A percentile compares a stretch with the other conserved stretches of the same genome.
Evolutionary conservation across 1,284 basidiomycete genomes (phyloP).

Genomic region (Trametes polyzona): DNA sequence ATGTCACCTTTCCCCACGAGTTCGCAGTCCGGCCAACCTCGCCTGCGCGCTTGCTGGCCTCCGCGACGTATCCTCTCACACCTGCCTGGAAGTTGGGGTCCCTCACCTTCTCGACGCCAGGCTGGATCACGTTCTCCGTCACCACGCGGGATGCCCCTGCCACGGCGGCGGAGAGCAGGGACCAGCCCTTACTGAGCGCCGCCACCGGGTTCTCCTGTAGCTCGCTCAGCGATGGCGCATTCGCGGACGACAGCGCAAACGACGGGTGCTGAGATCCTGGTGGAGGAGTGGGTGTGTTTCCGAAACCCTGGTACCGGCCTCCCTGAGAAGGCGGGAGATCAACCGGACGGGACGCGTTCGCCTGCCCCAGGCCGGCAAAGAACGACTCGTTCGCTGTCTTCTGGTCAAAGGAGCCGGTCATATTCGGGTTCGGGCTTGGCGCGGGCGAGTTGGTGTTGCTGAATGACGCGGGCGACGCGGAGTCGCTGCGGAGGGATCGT

Average conservation of each 20-base stretch:
- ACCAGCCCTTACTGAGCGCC: conserved; percentile 86
- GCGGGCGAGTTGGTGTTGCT: conserved; percentile 48
- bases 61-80: conserved; percentile 69
- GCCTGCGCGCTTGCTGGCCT: conserved; percentile 67
- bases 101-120: conserved; percentile 73
- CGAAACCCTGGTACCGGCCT: conserved; percentile 85
- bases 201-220: conserved; percentile 78
- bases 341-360: conserved; percentile 70
- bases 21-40: conserved; percentile 64
- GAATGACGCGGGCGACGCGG: conserved; percentile 54
- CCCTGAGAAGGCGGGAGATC: conserved; percentile 85
- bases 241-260: conserved; percentile 67
- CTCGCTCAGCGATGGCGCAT: conserved; percentile 72
- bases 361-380: conserved; percentile 72
- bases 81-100: conserved; percentile 79
- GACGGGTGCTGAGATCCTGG: conserved; percentile 57
- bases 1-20: conserved; percentile 70
- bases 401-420: conserved; percentile 51
- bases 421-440: conserved; percentile 37
- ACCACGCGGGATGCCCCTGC: conserved; percentile 75
- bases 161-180: conserved; percentile 76
- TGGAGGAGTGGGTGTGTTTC: conserved; percentile 66
- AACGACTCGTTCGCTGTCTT: conserved; percentile 78
- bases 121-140: conserved; percentile 79
- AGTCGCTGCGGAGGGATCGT: conserved; percentile 51